These are phyloP conservation scores for Selenicereus undatus DNA, from an alignment of 148 eudicot species.

Conservation along the genomic window DNA sequence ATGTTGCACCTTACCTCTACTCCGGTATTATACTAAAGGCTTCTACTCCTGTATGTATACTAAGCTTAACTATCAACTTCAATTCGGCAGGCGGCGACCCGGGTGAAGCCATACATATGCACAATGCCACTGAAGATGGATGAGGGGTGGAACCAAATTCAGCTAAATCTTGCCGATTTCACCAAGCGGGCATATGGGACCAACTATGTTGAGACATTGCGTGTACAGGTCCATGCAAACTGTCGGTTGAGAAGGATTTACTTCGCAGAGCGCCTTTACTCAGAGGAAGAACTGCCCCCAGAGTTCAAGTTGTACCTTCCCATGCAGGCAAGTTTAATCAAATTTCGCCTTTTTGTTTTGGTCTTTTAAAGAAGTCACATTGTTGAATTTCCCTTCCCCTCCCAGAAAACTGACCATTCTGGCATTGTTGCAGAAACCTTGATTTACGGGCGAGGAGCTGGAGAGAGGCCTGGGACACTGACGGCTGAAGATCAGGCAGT, in stretches of 20 bases:
- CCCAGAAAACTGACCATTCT: not conserved
- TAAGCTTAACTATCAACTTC: conserved; percentile 3
- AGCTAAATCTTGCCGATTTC: conserved; percentile 86
- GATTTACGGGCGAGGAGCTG: not conserved
- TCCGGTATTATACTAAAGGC: not conserved
- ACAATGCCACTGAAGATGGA: conserved; percentile 98
- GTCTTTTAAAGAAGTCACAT: not conserved
- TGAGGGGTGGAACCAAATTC: conserved; percentile 99
- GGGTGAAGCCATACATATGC: conserved; percentile 97
- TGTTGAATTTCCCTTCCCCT: not conserved
- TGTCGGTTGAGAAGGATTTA: conserved; percentile 92
- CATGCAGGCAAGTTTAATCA: conserved; percentile 59
- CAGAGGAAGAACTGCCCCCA: conserved; percentile 98
- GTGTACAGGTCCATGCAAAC: conserved; percentile 98
- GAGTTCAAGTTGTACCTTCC: conserved; percentile 97
- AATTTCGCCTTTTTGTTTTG: not conserved
- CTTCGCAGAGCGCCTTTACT: conserved; percentile 92
- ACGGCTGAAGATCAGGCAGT: not conserved
- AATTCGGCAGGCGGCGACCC: conserved; percentile 63
- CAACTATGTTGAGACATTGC: conserved; percentile 87
- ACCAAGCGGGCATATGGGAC: conserved; percentile 98
- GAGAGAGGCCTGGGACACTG: not conserved
- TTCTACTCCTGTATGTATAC: not conserved
- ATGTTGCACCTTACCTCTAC: not conserved
- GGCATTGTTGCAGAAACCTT: not conserved